phyloP scores from a whole-genome alignment of 352 stramenopile genomes.

The Globisporangium echinulatum region DNA sequence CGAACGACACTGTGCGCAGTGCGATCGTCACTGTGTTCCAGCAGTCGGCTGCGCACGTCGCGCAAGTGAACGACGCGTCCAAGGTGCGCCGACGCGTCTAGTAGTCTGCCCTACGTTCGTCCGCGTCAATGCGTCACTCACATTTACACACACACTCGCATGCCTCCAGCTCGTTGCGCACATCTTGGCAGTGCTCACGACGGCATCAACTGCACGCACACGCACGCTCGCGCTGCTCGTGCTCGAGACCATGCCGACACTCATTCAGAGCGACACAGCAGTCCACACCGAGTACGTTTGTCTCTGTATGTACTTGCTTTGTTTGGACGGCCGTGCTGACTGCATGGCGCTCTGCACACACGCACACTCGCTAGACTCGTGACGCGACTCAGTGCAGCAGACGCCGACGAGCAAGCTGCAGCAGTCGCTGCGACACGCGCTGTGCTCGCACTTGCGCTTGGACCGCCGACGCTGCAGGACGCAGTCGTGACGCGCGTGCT shows the following conservation, averaged over 20 bases:
- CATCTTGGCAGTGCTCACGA: slow-evolving; percentile 18
- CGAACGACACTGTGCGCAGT: slow-evolving; percentile 24
- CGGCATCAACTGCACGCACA: slow-evolving; percentile 1
- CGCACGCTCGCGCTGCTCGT: slow-evolving; percentile 29
- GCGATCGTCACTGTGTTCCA: slow-evolving; percentile 43
- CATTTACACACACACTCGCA: neutral
- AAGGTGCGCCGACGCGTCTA: slow-evolving; percentile 19
- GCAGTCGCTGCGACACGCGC: slow-evolving; percentile 26
- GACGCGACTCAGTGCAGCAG: slow-evolving; percentile 1
- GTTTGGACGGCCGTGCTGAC: too few relatives aligned
- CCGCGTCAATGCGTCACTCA: too few relatives aligned
- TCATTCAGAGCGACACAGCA: slow-evolving; percentile 19
- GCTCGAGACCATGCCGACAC: slow-evolving; percentile 38
- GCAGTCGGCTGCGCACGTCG: slow-evolving; percentile 26
- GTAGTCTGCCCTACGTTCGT: too few relatives aligned
- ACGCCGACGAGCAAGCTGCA: slow-evolving; percentile 18
- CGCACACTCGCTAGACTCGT: slow-evolving; percentile 1
- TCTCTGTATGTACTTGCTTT: neutral
- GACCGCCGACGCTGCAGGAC: slow-evolving; percentile 14
- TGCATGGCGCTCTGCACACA: neutral
- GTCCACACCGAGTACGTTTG: slow-evolving; percentile 19
- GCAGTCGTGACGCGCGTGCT: neutral
- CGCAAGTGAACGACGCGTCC: slow-evolving; percentile 36
- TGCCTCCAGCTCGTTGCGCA: slow-evolving; percentile 10
- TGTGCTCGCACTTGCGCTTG: slow-evolving; percentile 16